phyloP scores from a whole-genome alignment of 495 filamentous ascomycete genomes.

The Lepraria neglecta region DNA sequence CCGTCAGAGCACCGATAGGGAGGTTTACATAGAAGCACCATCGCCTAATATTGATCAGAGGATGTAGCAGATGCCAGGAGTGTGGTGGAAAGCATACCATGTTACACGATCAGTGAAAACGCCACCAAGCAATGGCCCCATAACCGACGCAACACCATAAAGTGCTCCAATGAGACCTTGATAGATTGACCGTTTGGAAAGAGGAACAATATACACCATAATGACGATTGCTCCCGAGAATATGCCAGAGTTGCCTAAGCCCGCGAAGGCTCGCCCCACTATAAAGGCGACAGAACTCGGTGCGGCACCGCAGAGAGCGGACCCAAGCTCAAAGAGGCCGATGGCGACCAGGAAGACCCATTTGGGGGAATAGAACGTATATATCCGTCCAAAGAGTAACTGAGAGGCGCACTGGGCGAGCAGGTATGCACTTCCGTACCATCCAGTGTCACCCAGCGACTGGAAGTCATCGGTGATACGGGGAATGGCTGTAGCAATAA shows the following conservation, averaged over 20 bases:
- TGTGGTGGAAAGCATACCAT: conserved; percentile 27
- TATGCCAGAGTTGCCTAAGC: conserved; percentile 45
- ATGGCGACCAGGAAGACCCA: conserved; percentile 45
- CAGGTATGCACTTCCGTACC: conserved; percentile 60
- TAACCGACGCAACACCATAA: conserved; percentile 41
- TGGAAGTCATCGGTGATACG: conserved; percentile 64
- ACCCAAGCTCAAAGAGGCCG: conserved; percentile 53
- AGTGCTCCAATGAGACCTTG: conserved; percentile 41
- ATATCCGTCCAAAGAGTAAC: conserved; percentile 65
- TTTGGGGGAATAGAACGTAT: conserved; percentile 62
- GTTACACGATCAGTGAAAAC: conserved; percentile 28
- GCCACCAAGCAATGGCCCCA: conserved; percentile 36
- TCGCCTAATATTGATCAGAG: not conserved
- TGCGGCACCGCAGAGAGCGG: conserved; percentile 63
- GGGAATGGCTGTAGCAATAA: conserved; percentile 42
- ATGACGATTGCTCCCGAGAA: conserved; percentile 47
- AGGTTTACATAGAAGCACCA: conserved; percentile 54
- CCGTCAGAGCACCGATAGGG: conserved; percentile 47
- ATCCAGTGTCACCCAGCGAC: conserved; percentile 55
- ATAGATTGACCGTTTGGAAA: conserved; percentile 44
- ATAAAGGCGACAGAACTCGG: conserved; percentile 63
- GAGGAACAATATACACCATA: conserved; percentile 49
- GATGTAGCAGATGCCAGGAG: too few relatives aligned
- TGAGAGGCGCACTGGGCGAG: conserved; percentile 62
- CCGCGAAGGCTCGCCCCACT: conserved; percentile 50